phyloP scores from a whole-genome alignment of 116 monocot genomes.

The Dioscorea cayenensis region DNA sequence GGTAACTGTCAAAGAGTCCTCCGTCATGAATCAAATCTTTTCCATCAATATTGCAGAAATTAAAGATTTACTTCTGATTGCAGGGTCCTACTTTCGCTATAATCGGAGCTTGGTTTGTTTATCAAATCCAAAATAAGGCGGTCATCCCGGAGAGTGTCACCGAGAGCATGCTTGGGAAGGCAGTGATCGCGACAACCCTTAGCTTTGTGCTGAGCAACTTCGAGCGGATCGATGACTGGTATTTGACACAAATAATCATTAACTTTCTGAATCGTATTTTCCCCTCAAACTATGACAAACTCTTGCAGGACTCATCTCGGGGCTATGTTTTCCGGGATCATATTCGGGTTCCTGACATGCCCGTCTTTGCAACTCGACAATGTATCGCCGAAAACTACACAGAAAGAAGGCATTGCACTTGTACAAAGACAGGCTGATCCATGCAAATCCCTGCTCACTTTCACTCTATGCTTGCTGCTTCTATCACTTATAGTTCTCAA shows the following conservation, averaged over 20 bases:
- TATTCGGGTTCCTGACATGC: slow-evolving; percentile 55
- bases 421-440: slow-evolving; percentile 44
- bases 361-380: slow-evolving; percentile 43
- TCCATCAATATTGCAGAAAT: neutral
- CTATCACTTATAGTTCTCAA: slow-evolving; percentile 33
- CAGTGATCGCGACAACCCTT: slow-evolving; percentile 46
- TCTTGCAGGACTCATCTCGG: slow-evolving; percentile 63
- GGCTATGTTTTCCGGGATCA: slow-evolving; percentile 47
- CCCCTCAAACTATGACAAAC: no score
- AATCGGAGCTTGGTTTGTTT: slow-evolving; percentile 82
- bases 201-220: slow-evolving; percentile 51
- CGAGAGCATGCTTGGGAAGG: slow-evolving; percentile 60
- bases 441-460: slow-evolving; percentile 47
- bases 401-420: slow-evolving; percentile 38
- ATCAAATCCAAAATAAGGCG: slow-evolving; percentile 64
- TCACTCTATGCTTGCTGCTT: slow-evolving; percentile 29
- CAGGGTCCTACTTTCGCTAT: slow-evolving; percentile 72
- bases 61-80: neutral
- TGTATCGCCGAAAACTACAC: slow-evolving; percentile 18
- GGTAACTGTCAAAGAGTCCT: slow-evolving; percentile 26
- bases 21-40: neutral
- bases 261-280: no score
- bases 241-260: no score
- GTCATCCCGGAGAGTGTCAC: slow-evolving; percentile 30
- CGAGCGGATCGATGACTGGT: slow-evolving; percentile 73